phyloP scores from a whole-genome alignment of 2,329 filamentous ascomycete species.

The Cercospora sojina region DNA sequence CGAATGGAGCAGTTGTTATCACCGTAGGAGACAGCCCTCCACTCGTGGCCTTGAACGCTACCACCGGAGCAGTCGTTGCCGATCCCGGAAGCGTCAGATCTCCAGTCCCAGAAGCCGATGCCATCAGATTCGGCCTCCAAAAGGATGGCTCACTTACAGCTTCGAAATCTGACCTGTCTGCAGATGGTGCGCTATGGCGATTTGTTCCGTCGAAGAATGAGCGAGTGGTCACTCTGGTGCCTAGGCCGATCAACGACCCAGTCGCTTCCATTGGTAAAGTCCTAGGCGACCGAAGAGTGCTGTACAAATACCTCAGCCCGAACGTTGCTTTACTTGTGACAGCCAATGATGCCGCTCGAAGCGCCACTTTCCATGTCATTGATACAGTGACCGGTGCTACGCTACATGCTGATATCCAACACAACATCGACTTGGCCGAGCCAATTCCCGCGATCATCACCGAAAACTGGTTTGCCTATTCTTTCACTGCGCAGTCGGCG shows the following conservation, averaged over 20 bases:
- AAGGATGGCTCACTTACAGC: conserved; percentile 32
- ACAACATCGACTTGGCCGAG: conserved; percentile 70
- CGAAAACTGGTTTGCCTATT: conserved; percentile 95
- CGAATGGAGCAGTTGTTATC: conserved; percentile 43
- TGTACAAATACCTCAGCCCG: conserved; percentile 95
- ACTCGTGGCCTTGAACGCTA: conserved; percentile 50
- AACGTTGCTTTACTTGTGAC: conserved; percentile 78
- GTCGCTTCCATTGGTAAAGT: conserved; percentile 95
- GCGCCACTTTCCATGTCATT: conserved; percentile 73
- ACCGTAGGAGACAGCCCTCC: conserved; percentile 43
- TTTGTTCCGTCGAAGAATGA: conserved; percentile 67
- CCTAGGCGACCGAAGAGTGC: conserved; percentile 83
- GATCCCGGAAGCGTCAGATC: conserved; percentile 11
- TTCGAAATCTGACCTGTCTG: conserved; percentile 17
- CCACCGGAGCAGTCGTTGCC: conserved; percentile 32
- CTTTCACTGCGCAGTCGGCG: conserved; percentile 60
- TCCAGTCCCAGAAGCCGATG: conserved; percentile 3
- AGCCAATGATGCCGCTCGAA: conserved; percentile 57
- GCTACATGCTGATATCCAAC: conserved; percentile 68
- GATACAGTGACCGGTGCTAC: conserved; percentile 84
- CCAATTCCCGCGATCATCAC: conserved; percentile 75
- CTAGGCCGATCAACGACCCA: conserved; percentile 73
- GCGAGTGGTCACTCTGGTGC: conserved; percentile 65
- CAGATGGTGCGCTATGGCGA: conserved; percentile 58
- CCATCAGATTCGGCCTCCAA: conserved; percentile 31